phyloP scores from a whole-genome alignment of 139 green algal species.

The Gonium pectorale region DNA sequence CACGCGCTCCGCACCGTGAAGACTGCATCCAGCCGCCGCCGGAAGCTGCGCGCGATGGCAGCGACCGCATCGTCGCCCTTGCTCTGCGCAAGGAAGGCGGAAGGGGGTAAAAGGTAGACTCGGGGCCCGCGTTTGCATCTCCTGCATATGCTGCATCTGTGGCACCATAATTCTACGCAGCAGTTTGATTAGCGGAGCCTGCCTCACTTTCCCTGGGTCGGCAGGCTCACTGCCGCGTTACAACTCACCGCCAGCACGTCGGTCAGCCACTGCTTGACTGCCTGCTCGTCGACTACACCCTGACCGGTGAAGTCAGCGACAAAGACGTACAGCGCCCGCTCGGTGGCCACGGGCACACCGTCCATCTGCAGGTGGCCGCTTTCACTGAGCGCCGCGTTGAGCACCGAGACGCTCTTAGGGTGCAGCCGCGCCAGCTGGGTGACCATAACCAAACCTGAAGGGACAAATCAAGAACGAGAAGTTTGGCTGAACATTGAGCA shows the following conservation, averaged over 20 bases:
- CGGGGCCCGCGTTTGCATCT: too few relatives aligned
- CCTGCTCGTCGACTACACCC: neutral
- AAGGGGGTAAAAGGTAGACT: too few relatives aligned
- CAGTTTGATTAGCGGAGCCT: too few relatives aligned
- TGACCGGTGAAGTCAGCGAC: neutral
- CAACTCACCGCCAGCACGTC: too few relatives aligned
- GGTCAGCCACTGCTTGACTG: slow-evolving; percentile 10
- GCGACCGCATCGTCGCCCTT: too few relatives aligned
- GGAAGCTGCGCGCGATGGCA: slow-evolving; percentile 15
- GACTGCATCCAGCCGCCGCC: slow-evolving; percentile 16
- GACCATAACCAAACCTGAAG: slow-evolving; percentile 29
- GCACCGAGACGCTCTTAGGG: slow-evolving; percentile 26
- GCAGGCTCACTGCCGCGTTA: too few relatives aligned
- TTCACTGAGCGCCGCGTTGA: slow-evolving; percentile 3
- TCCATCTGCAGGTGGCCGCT: slow-evolving; percentile 26
- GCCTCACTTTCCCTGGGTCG: too few relatives aligned
- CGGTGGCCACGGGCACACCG: neutral
- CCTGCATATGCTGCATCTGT: too few relatives aligned
- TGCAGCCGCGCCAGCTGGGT: neutral
- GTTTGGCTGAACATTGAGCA: too few relatives aligned
- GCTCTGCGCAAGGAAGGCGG: too few relatives aligned
- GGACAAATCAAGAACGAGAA: too few relatives aligned
- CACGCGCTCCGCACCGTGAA: neutral
- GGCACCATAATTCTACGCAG: too few relatives aligned
- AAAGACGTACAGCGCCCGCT: slow-evolving; percentile 3